Evolutionary conservation across 148 eudicot genomes (phyloP).

Genomic region (Rhododendron simsii): DNA sequence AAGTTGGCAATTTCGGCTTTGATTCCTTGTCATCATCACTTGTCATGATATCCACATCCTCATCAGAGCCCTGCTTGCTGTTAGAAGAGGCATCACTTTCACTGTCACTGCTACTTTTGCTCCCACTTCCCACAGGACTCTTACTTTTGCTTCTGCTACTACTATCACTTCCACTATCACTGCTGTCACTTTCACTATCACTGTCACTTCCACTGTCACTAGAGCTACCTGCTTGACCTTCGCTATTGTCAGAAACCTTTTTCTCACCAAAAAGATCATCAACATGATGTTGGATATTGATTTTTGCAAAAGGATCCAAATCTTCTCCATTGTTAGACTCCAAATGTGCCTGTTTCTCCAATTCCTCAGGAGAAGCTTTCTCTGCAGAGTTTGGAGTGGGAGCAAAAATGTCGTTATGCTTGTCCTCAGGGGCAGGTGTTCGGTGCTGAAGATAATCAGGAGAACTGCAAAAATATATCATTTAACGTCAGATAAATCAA

Average conservation of each 20-base stretch:
- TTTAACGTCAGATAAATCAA: conserved; percentile 6
- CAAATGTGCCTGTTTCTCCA: conserved; percentile 38
- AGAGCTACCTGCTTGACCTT: conserved; percentile 50
- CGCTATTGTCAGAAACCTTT: conserved; percentile 49
- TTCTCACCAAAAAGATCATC: conserved; percentile 57
- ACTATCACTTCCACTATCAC: conserved; percentile 65
- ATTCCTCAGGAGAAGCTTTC: conserved; percentile 29
- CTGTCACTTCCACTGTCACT: conserved; percentile 71
- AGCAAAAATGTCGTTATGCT: conserved; percentile 32
- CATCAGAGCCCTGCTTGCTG: conserved; percentile 92
- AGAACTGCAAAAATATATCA: conserved; percentile 39
- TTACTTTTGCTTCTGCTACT: conserved; percentile 71
- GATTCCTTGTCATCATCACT: conserved; percentile 77
- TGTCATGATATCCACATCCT: conserved; percentile 79
- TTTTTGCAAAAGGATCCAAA: conserved; percentile 32
- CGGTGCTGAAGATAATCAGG: conserved; percentile 49
- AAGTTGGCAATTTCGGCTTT: conserved; percentile 33
- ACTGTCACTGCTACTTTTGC: conserved; percentile 86
- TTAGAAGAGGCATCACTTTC: conserved; percentile 89
- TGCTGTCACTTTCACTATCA: conserved; percentile 62
- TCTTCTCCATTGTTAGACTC: conserved; percentile 44
- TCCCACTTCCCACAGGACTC: conserved; percentile 67
- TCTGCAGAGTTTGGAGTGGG: conserved; percentile 23
- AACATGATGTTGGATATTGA: conserved; percentile 46
- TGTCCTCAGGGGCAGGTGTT: conserved; percentile 35